A percentile compares a stretch with the other conserved stretches of the same genome.
Conservation (phyloP, 2,329 filamentous ascomycete genomes). For the Lecanicillium sp. region DNA sequence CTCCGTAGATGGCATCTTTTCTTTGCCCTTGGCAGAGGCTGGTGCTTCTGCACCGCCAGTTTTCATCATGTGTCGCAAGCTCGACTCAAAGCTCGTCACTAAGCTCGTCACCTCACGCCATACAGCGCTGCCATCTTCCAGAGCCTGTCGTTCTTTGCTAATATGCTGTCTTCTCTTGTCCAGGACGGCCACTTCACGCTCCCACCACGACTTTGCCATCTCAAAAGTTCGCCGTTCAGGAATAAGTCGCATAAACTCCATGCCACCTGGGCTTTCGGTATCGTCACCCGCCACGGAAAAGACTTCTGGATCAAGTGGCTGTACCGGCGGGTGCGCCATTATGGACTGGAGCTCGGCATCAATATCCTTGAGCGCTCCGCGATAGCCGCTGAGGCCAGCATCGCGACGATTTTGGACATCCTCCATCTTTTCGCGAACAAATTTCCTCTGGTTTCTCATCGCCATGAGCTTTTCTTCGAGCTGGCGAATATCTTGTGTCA, state of each 20-base stretch:
- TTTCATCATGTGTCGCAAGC: conserved; percentile 51
- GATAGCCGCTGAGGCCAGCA: conserved; percentile 66
- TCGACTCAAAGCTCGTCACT: conserved; percentile 59
- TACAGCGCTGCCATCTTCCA: conserved; percentile 59
- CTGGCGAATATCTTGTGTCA: conserved; percentile 59
- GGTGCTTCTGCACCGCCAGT: conserved; percentile 10
- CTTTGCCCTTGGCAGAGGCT: conserved; percentile 24
- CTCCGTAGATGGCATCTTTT: conserved; percentile 26
- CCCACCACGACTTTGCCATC: conserved; percentile 68
- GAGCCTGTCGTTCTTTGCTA: conserved; percentile 55
- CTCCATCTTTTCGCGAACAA: conserved; percentile 53
- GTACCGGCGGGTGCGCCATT: conserved; percentile 50
- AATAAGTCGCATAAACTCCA: conserved; percentile 54
- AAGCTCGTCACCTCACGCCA: conserved; percentile 59
- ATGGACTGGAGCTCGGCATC: conserved; percentile 57
- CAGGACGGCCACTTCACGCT: conserved; percentile 53
- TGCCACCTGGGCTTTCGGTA: conserved; percentile 28
- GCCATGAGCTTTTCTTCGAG: conserved; percentile 58
- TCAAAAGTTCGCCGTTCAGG: conserved; percentile 60
- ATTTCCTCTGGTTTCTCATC: conserved; percentile 55
- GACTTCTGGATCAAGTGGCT: conserved; percentile 45
- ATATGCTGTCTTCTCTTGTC: conserved; percentile 50
- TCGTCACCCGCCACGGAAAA: conserved; percentile 14
- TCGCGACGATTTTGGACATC: conserved; percentile 61
- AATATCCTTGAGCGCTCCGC: conserved; percentile 58